Evolutionary conservation across 1,284 basidiomycete genomes (phyloP), one percentile per base, ranked within the genome.

Genomic region (Pseudozyma tsukubaensis): DNA sequence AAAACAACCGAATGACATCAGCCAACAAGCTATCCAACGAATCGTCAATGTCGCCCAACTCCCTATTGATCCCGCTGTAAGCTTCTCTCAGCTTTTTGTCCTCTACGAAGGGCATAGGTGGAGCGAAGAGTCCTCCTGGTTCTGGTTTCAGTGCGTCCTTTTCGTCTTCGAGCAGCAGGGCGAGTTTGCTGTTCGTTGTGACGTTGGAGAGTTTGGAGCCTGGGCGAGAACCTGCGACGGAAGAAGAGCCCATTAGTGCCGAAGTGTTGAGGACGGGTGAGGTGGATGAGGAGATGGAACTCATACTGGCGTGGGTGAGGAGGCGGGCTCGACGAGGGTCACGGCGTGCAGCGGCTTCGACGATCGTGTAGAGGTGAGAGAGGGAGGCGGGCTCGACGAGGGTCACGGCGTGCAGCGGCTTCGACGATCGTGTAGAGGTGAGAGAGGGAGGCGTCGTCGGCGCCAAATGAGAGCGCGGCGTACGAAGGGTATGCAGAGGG

Each of bases 371-470:
- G 24, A 82, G 71, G 34, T 79, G 74, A 35, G 67, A 65, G 4
- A 82, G 60, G 3, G 75, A 76, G 4, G 67, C 66, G 34, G n/a
- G 3, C n/a, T 34, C 59, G 61, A 35, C 68, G 61, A 7, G 76
- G 72, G 36, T 72, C 73, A 9, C 78, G 69, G 3, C 77, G 73
- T 10, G 77, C 76, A 0, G 79, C 80, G 3, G 76, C 76, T 36
- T 82, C 79, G 29, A 79, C 76, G 19, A 82, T 61, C 2, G 77
- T 74, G 58, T 79, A 80, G 24, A 82, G 71, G 34, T 79, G 74
- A 35, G 67, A 65, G 4, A 82, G 60, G 3, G 75, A 76, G 4
- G 67, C 66, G 34, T 80, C 77, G 55, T 71, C 77, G 1, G 63
- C 68, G 4, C 56, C 64, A 32, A 66, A 73, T 3, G 60, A 59